Percentiles rank a stretch among this genome's conserved stretches.
Evolutionary conservation across 2,329 filamentous ascomycete species (phyloP).

Genomic region (Colletotrichum sp.): DNA sequence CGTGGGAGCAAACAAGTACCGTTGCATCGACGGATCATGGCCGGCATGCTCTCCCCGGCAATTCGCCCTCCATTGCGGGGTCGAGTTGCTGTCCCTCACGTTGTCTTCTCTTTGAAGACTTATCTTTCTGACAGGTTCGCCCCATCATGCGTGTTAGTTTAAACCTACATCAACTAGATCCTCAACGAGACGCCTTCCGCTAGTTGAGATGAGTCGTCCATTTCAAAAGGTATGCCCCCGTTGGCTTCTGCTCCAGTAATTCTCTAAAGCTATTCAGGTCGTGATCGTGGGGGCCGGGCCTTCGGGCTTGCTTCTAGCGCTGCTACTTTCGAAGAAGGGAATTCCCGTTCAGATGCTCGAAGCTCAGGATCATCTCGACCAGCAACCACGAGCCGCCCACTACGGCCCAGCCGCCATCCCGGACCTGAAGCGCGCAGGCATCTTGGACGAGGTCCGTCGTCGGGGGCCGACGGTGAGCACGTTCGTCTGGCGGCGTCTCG

Average conservation of each 20-base stretch:
- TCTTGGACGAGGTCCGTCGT: conserved; percentile 50
- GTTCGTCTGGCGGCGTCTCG: conserved; percentile 43
- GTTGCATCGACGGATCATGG: neutral
- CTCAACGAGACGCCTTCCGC: too few relatives aligned
- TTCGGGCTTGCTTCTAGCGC: conserved; percentile 51
- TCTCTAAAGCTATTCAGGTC: neutral
- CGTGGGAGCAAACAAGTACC: neutral
- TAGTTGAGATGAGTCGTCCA: neutral
- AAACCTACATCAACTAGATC: neutral
- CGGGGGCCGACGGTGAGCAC: conserved; percentile 41
- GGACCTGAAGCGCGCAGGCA: conserved; percentile 63
- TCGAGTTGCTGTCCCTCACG: neutral
- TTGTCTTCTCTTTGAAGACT: neutral
- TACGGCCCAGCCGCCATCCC: conserved; percentile 64
- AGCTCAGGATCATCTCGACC: conserved; percentile 56
- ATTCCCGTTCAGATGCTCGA: conserved; percentile 62
- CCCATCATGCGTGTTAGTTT: neutral
- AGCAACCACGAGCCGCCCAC: conserved; percentile 66
- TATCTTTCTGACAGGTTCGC: neutral
- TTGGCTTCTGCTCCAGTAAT: neutral
- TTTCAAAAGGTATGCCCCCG: neutral
- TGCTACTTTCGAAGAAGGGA: conserved; percentile 57
- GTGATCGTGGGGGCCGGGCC: conserved; percentile 56
- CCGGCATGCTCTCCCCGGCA: neutral
- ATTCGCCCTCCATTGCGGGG: neutral